These are phyloP conservation scores for Epichloe typhina DNA, from an alignment of 2,329 filamentous ascomycete genomes.

Conservation along the genomic window DNA sequence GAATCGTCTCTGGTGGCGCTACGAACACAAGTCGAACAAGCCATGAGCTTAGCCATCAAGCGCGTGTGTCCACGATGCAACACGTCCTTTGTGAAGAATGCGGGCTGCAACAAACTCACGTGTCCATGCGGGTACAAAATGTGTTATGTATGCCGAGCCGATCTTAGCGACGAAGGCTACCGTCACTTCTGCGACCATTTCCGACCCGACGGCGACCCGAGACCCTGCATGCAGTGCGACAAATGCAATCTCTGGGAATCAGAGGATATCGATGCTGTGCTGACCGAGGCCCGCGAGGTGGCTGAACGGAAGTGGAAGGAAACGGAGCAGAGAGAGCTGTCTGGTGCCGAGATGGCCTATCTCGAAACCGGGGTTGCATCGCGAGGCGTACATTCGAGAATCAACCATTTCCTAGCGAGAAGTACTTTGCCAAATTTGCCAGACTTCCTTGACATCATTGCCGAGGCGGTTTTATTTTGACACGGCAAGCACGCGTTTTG, in stretches of 20 bases:
- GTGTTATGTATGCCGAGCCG: conserved; percentile 90
- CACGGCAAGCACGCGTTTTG: background rate
- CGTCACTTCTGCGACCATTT: conserved; percentile 95
- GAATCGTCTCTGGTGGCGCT: conserved; percentile 71
- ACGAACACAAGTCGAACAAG: conserved; percentile 80
- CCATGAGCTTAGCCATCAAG: conserved; percentile 88
- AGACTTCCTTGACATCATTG: conserved; percentile 32
- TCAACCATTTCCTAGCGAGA: conserved; percentile 20
- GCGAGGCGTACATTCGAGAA: conserved; percentile 11
- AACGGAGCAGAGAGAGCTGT: conserved; percentile 46
- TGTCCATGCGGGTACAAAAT: conserved; percentile 94
- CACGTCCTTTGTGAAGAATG: conserved; percentile 82
- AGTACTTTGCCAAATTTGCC: conserved; percentile 25
- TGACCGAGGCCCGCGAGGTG: conserved; percentile 54
- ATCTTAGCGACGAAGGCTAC: conserved; percentile 65
- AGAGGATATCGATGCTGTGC: conserved; percentile 57
- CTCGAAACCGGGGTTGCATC: conserved; percentile 39
- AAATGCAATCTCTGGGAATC: conserved; percentile 69
- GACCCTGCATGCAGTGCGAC: conserved; percentile 64
- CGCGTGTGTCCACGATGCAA: conserved; percentile 87
- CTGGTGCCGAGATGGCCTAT: conserved; percentile 40
- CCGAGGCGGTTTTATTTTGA: conserved; percentile 19
- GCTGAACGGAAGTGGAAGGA: conserved; percentile 61
- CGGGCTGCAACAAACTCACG: conserved; percentile 92
- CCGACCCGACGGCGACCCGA: conserved; percentile 60